Base-by-base conservation (phyloP, 2,329 filamentous ascomycete species). In the Trichoderma breve region DNA sequence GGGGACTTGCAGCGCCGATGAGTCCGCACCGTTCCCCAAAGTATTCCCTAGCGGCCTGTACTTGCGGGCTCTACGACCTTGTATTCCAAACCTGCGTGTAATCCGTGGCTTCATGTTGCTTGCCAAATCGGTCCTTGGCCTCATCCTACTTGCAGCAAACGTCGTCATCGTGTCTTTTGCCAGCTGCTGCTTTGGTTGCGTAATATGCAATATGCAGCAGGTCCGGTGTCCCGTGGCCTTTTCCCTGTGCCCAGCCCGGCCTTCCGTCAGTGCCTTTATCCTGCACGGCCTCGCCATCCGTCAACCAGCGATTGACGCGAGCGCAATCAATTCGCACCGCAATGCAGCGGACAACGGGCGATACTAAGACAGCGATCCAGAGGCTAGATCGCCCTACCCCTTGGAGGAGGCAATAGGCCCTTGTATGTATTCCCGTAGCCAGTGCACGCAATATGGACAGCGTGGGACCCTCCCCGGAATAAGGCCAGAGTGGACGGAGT, bases 21-120 rank as follows among this genome's bases (percentile, higher is more conserved):
- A 64, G 60, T 58, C 68, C 68, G 68, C 68, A 64, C 68, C 58
- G 68, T 64, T 39, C 32, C 68, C 58, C 68, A 39, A 55, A 11
- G 68, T 64, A 57, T 55, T 21, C 12, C 34, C 43, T 63, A 60
- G 47, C 11, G 43, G 47, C 32, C 28, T 43, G 43, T 70, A 70
- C 60, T 12, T 51, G 32, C 43, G 47, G 55, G 55, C 55, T 30
- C 26, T 30, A 58, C 30, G n/a, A 36, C 36, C 43, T 32, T 43
- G 51, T 57, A 67, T 58, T 18, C 55, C n/a, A 51, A 21, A 51
- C 18, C 18, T 51, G 43, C 43, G 47, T 53, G 47, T 7, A 60
- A 60, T 60, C 57, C 57, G 28, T n/a, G 18, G 28, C 28, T 28
- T 58, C 34, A 36, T 36, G 34, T 36, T 36, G 55, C 55, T 21